Conservation (phyloP, 2,329 filamentous ascomycete species). For the Arthrinium phaeospermum region DNA sequence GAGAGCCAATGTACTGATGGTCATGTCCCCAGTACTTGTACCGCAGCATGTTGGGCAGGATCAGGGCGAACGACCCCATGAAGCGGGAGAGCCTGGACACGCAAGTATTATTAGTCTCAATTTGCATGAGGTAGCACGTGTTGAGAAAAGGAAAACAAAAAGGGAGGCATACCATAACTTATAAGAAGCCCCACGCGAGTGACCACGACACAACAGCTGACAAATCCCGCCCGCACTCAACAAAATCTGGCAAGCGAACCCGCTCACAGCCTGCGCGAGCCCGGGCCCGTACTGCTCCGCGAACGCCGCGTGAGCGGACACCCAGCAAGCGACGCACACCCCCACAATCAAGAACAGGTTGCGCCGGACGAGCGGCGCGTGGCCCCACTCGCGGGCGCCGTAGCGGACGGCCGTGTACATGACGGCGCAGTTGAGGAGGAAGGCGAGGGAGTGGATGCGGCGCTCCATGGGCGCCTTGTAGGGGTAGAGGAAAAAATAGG, state of each 20-base stretch:
- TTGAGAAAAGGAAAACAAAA: too few species aligned
- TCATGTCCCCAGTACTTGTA: conserved; percentile 16
- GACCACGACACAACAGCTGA: conserved; percentile 16
- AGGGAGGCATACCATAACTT: conserved; percentile 7
- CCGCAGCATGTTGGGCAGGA: conserved; percentile 5
- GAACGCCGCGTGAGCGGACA: conserved; percentile 6
- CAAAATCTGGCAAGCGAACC: conserved; percentile 6
- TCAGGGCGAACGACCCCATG: conserved; percentile 4
- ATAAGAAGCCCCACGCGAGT: conserved; percentile 6
- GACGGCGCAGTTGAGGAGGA: conserved; percentile 18
- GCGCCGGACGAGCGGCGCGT: conserved; percentile 14
- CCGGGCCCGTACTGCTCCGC: conserved; percentile 4
- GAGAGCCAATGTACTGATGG: conserved; percentile 11
- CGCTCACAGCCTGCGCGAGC: conserved; percentile 15
- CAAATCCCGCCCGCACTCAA: neutral
- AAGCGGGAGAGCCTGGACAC: conserved; percentile 1
- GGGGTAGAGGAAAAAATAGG: neutral
- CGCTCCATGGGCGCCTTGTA: conserved; percentile 6
- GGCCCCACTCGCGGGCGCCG: conserved; percentile 7
- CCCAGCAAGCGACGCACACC: neutral
- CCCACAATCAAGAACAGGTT: neutral
- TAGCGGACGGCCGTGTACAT: conserved; percentile 19
- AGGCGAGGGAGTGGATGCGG: neutral
- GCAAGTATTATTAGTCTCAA: neutral
- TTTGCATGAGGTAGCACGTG: too few species aligned